Base-by-base conservation (phyloP, 805 yeast genomes). In the Metschnikowia drakensbergensis region DNA sequence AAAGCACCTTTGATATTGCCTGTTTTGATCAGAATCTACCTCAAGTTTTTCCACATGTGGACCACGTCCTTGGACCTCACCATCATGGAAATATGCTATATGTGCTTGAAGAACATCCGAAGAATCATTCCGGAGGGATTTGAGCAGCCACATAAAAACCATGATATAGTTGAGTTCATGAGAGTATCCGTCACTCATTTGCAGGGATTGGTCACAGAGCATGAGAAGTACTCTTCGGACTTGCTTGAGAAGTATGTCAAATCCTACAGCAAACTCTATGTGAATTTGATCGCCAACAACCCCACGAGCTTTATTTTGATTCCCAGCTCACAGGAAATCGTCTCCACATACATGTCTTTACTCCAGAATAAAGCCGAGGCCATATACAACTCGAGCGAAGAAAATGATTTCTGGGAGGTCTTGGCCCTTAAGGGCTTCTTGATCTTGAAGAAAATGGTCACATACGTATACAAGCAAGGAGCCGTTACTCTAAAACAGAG, bases 61-160 rank as follows among this genome's bases (percentile, higher is more conserved):
- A 74, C 80, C 0, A 57, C 67, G 3, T 61, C 71, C 29, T 56
- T 73, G 39, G 81, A 80, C 58, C 63, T 82, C 29, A 74, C 80
- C 2, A 64, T 76, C 22, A 77, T 88, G 80, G 88, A 86, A 61
- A 77, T 88, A 22, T 87, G 94, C 13, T 90, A 91, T 63, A 62
- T 88, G 42, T 77, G 89, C 31, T 73, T 91, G 51, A 92, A 94
- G 64, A 82, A 81, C 28, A 65, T 87, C 29, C 74, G 96, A 55
- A 74, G 96, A 52, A 74, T 86, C 17, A 74, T 89, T 2, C 83
- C 83, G 2, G 92, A 85, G 59, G 96, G 96, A 0, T 83, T 77
- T 55, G 88, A 84, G 40, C 75, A 79, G 52, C 86, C 88, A 1
- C 83, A 87, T 51, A 77, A 83, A 40, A 79, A 79, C 47, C 73